Conservation (phyloP, 768 basidiomycete genomes). For the Serendipita sp. region DNA sequence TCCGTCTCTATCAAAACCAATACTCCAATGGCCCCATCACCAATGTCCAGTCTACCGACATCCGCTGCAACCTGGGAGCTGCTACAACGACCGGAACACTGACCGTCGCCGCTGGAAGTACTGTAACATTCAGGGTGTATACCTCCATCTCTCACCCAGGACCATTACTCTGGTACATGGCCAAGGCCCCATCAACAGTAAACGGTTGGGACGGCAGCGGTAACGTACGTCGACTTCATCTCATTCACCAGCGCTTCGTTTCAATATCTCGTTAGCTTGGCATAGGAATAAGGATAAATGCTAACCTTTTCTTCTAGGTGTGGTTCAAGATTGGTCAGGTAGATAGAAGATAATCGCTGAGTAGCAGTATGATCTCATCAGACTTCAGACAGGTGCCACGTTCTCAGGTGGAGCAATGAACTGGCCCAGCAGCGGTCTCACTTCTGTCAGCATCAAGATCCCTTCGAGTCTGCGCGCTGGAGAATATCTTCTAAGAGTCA, state of each 20-base stretch:
- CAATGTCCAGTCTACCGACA: conserved; percentile 1
- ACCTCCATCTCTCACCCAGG: conserved; percentile 7
- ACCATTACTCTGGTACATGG: conserved; percentile 1
- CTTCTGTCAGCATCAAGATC: conserved; percentile 7
- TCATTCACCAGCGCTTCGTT: no score
- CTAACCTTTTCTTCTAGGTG: no score
- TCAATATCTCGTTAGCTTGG: no score
- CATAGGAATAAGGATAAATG: no score
- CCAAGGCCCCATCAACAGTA: background rate
- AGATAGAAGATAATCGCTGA: background rate
- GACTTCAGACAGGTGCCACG: background rate
- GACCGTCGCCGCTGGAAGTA: conserved; percentile 2
- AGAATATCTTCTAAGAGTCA: conserved; percentile 8
- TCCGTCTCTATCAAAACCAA: background rate
- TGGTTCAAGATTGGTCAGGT: background rate
- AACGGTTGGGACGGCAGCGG: conserved; percentile 3
- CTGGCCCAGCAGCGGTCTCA: background rate
- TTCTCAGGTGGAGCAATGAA: background rate
- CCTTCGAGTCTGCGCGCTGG: conserved; percentile 5
- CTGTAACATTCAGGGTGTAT: background rate
- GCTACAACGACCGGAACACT: conserved; percentile 5
- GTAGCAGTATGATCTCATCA: background rate
- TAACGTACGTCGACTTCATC: background rate
- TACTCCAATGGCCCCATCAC: conserved; percentile 6
- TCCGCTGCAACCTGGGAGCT: conserved; percentile 6